These are phyloP conservation scores for Metarhizium brunneum DNA, from an alignment of 2,329 filamentous ascomycete species.

Conservation along the genomic window DNA sequence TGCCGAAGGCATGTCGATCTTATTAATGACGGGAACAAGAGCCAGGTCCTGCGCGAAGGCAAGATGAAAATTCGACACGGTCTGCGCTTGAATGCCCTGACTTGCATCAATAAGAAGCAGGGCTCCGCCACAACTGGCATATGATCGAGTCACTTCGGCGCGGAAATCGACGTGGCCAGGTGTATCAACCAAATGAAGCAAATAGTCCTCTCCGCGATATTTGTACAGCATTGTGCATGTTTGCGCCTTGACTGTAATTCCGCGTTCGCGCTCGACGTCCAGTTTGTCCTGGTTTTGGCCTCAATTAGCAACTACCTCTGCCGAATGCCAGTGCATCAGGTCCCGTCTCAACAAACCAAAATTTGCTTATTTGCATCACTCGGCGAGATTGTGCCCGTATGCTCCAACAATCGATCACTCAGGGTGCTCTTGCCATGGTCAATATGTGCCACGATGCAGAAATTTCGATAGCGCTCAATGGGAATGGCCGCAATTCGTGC, in stretches of 20 bases:
- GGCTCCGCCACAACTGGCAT: constrained; percentile 91
- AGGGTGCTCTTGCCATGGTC: constrained; percentile 98
- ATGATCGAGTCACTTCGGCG: constrained; percentile 89
- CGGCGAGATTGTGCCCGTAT: constrained; percentile 84
- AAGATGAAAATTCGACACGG: constrained; percentile 96
- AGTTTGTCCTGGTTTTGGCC: constrained; percentile 59
- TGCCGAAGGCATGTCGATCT: constrained; percentile 85
- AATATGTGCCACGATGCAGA: constrained; percentile 97
- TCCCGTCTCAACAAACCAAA: constrained; percentile 34
- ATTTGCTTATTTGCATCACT: constrained; percentile 85
- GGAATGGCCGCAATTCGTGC: constrained; percentile 63
- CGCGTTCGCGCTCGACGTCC: constrained; percentile 51
- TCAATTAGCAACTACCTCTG: background rate
- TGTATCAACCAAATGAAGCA: constrained; percentile 92
- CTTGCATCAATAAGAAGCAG: constrained; percentile 89
- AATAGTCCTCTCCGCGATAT: constrained; percentile 75
- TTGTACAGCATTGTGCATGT: constrained; percentile 97
- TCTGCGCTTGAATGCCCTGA: constrained; percentile 95
- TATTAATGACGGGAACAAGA: constrained; percentile 90
- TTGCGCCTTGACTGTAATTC: constrained; percentile 98
- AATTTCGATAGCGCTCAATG: constrained; percentile 78
- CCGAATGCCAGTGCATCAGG: background rate
- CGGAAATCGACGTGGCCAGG: constrained; percentile 97
- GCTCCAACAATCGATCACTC: constrained; percentile 82
- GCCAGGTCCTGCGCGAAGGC: constrained; percentile 85